Base-by-base conservation (phyloP, 225 moss, liverwort and hornwort genomes). In the Ulota crispa region DNA sequence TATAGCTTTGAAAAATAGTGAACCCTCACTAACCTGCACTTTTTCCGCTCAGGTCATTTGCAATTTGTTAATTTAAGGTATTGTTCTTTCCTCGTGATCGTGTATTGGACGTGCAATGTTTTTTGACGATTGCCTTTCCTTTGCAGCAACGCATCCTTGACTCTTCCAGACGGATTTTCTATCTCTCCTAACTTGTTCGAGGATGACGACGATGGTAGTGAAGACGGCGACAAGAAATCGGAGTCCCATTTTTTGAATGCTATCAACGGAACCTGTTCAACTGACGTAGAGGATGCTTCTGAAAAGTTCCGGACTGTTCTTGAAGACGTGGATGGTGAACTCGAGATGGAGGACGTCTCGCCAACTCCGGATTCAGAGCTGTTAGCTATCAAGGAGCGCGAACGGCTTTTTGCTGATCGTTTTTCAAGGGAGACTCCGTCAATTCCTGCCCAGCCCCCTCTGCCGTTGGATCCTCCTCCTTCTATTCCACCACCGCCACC, bases 261-360 rank as follows among this genome's bases (percentile, higher is more conserved):
- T 53, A 77, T 83, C 6, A 81, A 78, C 69, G 70, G 56, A 19
- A 71, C 73, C 15, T 78, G 85, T 76, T 72, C 81, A 26, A 85
- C 21, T 32, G 85, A 85, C 83, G 65, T 66, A n/a, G 91, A 90
- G 73, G 94, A 94, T 55, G 84, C 83, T 16, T 70, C 68, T 31
- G 96, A 92, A 69, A 93, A 92, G 82, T 95, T 91, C 81, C 87
- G 86, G n/a, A 96, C 93, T 76, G 96, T 99, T 20, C 85, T 99
- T 47, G 96, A 96, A 91, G 99, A 89, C 83, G 99, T 99, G 50
- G 99, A 99, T 83, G 96, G 93, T 57, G 99, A 99, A 78, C 88
- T 99, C 11, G 99, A 99, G 89, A 99, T 99, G 99, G 99, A 96
- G 86, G 96, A 96, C 63, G 99, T 96, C 64, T 99, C 99, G 13